Evolutionary conservation across 2,329 filamentous ascomycete genomes (phyloP).

Genomic region (Rhynchosporium secalis): DNA sequence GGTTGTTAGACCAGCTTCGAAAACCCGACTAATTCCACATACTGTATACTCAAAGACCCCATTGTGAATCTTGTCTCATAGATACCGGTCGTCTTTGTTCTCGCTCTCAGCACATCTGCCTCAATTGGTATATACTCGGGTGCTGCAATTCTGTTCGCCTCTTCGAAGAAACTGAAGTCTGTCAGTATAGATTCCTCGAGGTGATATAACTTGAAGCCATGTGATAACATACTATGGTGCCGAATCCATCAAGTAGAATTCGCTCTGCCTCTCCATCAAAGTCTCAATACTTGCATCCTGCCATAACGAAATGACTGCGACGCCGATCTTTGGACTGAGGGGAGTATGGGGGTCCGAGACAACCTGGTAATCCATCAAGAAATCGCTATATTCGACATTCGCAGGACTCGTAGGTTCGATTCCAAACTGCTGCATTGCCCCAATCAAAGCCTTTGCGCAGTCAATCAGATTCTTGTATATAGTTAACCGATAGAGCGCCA

Average conservation of each 20-base stretch:
- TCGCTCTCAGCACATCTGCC: constrained; percentile 89
- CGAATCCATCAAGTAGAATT: constrained; percentile 99
- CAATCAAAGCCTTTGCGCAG: constrained; percentile 90
- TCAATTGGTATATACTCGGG: constrained; percentile 89
- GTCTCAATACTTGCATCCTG: constrained; percentile 79
- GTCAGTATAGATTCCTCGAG: constrained; percentile 22
- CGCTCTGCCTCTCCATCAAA: constrained; percentile 89
- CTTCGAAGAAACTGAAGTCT: constrained; percentile 81
- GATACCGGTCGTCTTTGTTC: constrained; percentile 98
- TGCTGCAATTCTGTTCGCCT: constrained; percentile 80
- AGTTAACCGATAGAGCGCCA: constrained; percentile 90
- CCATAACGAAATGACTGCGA: constrained; percentile 86
- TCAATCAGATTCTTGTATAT: constrained; percentile 98
- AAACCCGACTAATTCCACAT: constrained; percentile 45
- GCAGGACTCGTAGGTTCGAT: constrained; percentile 73
- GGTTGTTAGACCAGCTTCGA: constrained; percentile 29
- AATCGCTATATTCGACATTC: constrained; percentile 74
- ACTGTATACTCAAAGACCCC: constrained; percentile 99
- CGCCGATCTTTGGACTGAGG: constrained; percentile 77
- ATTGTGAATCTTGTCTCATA: constrained; percentile 99
- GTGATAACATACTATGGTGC: constrained; percentile 76
- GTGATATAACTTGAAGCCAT: not conserved
- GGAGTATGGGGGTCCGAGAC: constrained; percentile 86
- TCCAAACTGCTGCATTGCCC: constrained; percentile 87
- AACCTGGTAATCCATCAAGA: constrained; percentile 82